Evolutionary conservation across 2,329 filamentous ascomycete genomes (phyloP), one percentile per base, ranked within the genome.

Genomic region (Aspergillaceae sp.): DNA sequence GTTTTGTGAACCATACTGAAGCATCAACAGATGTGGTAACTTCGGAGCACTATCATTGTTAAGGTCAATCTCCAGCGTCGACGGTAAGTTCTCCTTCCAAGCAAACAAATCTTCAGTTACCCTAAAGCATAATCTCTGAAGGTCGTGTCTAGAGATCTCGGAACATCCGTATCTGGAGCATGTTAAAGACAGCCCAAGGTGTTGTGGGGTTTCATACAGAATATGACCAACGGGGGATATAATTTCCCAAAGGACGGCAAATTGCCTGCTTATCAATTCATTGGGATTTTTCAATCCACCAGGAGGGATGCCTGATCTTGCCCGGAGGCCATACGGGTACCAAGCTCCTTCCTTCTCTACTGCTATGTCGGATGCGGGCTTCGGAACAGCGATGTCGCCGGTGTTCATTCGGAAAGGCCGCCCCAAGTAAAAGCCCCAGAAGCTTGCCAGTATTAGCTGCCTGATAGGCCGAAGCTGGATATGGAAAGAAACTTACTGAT

Each of bases 381-480:
- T 69, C 0, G 56, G 55, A 4, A 71, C 68, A 4, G 62, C 63
- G 29, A 72, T 64, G 38, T 70, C 69, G 29, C 65, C 64, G 5
- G 60, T 60, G 41, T 67, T 65, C 49, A 70, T 66, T 27, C 65
- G 65, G 49, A 71, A 68, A 0, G 69, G 69, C 4, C 69, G 61
- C 7, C 70, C 69, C 1, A 72, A 50, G 43, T 70, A 69, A 46
- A 71, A 71, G 2, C 69, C 67, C 62, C 66, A 68, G 42, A 70
- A 67, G 43, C 66, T 68, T 38, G 11, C 11, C 7, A 27, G 19
- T 8, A 8, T 38, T 38, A 38, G 11, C 19, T 19, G 19, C 19
- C 19, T 19, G 19, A 19, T 19, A 19, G 19, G 19, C 19, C 19
- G 19, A 19, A 19, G 19, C 19, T 19, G 19, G 19, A 19, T 19